Base-by-base conservation (phyloP, 2,329 filamentous ascomycete genomes). In the Microascus cirrosus region DNA sequence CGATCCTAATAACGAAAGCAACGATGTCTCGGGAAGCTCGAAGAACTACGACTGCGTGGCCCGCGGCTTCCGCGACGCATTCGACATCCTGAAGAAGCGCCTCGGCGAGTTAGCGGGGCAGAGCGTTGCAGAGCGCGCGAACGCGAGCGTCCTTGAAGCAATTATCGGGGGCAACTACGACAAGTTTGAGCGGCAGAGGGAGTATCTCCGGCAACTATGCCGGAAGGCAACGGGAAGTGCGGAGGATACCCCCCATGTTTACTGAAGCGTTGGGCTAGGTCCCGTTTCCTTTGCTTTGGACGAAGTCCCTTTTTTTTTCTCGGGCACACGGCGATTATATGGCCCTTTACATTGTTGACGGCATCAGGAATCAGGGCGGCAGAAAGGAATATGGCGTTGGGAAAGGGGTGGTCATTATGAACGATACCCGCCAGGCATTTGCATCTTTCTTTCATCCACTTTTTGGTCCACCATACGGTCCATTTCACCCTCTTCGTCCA, bases 1-100 rank as follows among this genome's bases (percentile, higher is more conserved):
- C 59, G 94, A 99, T 66, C 94, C 94, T 0, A 96, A 97, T 69
- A 88, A 89, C 59, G 69, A 82, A 0, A 74, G 79, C 28, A 97
- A 97, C 68, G 94, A 99, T 66, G 94, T 99, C 28, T 86, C 94
- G 0, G 91, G 91, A 11, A 92, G 92, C 11, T 94, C 91, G 0
- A 80, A 77, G 53, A 87, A 89, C 62, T 89, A 87, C 8, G 63
- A 71, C 0, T 74, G 81, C 10, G 88, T 96, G 54, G 74, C 89
- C 62, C 68, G 76, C n/a, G 77, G 79, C 13, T 97, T 99, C 69
- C 74, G 80, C 1, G 73, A 83, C 2, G 88, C 89, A 0, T 81
- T 84, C 65, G 65, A 74, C 11, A 68, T 69, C 2, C 71, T 95
- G 18, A 74, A 77, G 53, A 69, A 79, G 3, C 79, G 81, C 35